These are phyloP conservation scores for Solanum ossicruentum DNA, from an alignment of 257 asterid species.

Conservation along the genomic window DNA sequence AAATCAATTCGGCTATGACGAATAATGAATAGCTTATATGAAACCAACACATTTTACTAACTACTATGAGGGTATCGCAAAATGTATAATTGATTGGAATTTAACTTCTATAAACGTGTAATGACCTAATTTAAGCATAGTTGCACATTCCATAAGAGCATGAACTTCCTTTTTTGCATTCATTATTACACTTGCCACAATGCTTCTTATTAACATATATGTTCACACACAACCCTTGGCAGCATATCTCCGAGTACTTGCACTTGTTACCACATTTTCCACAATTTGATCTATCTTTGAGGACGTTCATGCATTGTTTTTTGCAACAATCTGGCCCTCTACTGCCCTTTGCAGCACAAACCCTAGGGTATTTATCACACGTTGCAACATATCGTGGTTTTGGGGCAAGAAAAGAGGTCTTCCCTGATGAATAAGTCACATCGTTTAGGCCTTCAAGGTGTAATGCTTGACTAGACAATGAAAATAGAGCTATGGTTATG, in stretches of 20 bases:
- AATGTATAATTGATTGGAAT: not conserved
- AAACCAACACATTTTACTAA: not conserved
- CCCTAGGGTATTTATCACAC: constrained; percentile 15
- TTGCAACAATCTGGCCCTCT: constrained; percentile 21
- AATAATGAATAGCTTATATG: not conserved
- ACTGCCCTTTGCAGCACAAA: constrained; percentile 6
- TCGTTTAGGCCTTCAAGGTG: not conserved
- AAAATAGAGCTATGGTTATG: not conserved
- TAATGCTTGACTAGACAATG: not conserved
- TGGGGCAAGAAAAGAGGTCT: not conserved
- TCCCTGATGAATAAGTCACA: not conserved
- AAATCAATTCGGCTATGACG: not conserved
- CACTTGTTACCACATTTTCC: too few species aligned
- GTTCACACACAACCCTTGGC: constrained; percentile 6
- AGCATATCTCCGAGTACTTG: constrained; percentile 3
- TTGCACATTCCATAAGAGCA: constrained; percentile 20
- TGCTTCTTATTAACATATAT: constrained; percentile 8
- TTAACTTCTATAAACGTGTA: not conserved
- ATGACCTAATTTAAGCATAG: constrained; percentile 4
- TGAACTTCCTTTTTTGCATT: constrained; percentile 10
- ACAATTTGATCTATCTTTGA: too few species aligned
- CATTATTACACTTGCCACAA: constrained; percentile 22
- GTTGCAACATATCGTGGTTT: not conserved
- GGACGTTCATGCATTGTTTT: constrained; percentile 4
- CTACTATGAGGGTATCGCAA: not conserved